phyloP scores from a whole-genome alignment of 768 basidiomycete genomes.

The Mycena capillaripes region DNA sequence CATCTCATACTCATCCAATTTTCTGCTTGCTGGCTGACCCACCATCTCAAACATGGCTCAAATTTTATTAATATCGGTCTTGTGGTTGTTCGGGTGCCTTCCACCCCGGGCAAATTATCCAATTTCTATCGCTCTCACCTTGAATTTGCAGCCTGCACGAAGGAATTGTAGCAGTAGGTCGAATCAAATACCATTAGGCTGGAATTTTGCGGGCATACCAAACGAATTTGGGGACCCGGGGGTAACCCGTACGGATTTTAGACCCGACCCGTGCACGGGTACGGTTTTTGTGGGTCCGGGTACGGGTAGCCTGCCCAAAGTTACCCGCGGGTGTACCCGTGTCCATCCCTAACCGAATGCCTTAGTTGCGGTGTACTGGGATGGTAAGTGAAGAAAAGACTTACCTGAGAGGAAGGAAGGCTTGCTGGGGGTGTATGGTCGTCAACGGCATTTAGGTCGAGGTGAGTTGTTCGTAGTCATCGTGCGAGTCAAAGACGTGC shows the following conservation, averaged over 20 bases:
- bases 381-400: too few relatives aligned
- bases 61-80: slow-evolving; percentile 6
- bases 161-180: too few relatives aligned
- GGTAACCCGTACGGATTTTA: not conserved
- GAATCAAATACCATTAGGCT: slow-evolving; percentile 3
- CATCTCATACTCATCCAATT: not conserved
- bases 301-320: not conserved
- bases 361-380: too few relatives aligned
- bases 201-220: slow-evolving; percentile 1
- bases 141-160: too few relatives aligned
- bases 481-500: too few relatives aligned
- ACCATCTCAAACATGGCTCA: slow-evolving; percentile 1
- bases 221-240: not conserved
- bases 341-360: not conserved
- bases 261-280: slow-evolving; percentile 1
- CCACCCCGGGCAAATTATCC: too few relatives aligned
- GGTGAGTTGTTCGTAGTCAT: too few relatives aligned
- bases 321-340: not conserved
- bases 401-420: too few relatives aligned
- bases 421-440: too few relatives aligned
- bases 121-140: too few relatives aligned
- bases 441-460: too few relatives aligned
- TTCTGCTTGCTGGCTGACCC: slow-evolving; percentile 2
- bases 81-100: slow-evolving; percentile 5
- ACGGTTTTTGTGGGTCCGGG: slow-evolving; percentile 1